phyloP scores from a whole-genome alignment of 208 protist genomes.

The Leptomonas pyrrhocoris region DNA sequence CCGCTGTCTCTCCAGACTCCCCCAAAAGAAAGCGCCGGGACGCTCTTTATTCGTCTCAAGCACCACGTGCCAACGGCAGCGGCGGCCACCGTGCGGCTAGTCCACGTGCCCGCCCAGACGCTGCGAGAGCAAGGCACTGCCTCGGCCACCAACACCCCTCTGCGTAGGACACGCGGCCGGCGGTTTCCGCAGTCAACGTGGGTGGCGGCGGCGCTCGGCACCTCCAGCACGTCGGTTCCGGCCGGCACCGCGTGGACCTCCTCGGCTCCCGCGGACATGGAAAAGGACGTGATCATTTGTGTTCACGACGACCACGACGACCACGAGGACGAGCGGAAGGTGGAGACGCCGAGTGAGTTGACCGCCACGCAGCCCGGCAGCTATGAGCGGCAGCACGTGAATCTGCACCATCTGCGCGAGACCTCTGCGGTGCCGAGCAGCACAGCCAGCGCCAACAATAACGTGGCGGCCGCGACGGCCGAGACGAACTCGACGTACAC shows the following conservation, averaged over 20 bases:
- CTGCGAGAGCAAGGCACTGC: slow-evolving; percentile 9
- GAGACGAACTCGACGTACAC: slow-evolving; percentile 8
- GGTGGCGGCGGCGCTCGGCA: slow-evolving; percentile 4
- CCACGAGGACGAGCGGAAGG: not conserved
- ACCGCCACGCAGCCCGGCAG: slow-evolving; percentile 5
- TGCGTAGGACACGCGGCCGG: slow-evolving; percentile 10
- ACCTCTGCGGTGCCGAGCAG: slow-evolving; percentile 1
- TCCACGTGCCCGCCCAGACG: slow-evolving; percentile 1
- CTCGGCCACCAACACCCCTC: not conserved
- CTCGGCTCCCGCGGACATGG: not conserved
- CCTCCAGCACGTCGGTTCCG: not conserved
- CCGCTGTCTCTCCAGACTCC: not conserved
- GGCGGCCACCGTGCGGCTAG: slow-evolving; percentile 14
- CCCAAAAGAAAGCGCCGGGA: not conserved
- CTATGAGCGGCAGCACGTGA: slow-evolving; percentile 18
- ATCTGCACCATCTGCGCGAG: slow-evolving; percentile 16
- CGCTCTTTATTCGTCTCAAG: slow-evolving; percentile 10
- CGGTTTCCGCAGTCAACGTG: slow-evolving; percentile 10
- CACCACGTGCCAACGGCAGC: slow-evolving; percentile 5
- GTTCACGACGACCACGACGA: slow-evolving; percentile 18
- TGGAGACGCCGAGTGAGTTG: not conserved
- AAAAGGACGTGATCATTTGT: slow-evolving; percentile 11
- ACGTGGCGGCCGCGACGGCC: slow-evolving; percentile 4
- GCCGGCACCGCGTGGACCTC: slow-evolving; percentile 15
- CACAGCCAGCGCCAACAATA: not conserved